Evolutionary conservation across 2,329 filamentous ascomycete genomes (phyloP).

Genomic region (Lasiodiplodia theobromae): DNA sequence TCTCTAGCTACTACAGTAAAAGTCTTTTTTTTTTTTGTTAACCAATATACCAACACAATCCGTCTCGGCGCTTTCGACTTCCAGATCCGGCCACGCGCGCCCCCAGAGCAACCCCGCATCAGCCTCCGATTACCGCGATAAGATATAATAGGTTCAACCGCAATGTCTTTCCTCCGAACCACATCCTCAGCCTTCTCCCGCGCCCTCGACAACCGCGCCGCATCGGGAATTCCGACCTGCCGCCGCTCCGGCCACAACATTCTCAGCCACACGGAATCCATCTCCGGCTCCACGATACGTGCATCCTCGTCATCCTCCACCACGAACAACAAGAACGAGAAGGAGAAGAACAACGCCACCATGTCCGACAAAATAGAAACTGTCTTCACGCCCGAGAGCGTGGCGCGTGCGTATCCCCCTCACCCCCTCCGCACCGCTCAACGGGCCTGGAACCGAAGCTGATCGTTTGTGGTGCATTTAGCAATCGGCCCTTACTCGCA

Average conservation of each 20-base stretch:
- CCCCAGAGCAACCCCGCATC: neutral
- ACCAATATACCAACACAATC: neutral
- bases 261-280: no score
- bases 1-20: no score
- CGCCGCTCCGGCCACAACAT: neutral
- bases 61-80: neutral
- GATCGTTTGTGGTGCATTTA: neutral
- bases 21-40: no score
- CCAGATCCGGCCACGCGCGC: neutral
- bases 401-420: neutral
- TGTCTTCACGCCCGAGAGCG: neutral
- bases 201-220: neutral
- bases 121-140: no score
- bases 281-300: no score
- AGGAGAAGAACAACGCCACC: neutral
- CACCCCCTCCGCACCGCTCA: no score
- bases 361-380: neutral
- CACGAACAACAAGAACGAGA: neutral
- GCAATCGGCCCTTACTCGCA: neutral
- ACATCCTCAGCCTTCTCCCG: neutral
- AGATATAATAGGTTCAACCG: no score
- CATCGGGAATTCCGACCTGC: neutral
- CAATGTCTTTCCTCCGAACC: no score
- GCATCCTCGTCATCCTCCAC: neutral
- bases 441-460: no score